phyloP scores from a whole-genome alignment of 2,329 filamentous ascomycete genomes.

The Apiospora hydei region DNA sequence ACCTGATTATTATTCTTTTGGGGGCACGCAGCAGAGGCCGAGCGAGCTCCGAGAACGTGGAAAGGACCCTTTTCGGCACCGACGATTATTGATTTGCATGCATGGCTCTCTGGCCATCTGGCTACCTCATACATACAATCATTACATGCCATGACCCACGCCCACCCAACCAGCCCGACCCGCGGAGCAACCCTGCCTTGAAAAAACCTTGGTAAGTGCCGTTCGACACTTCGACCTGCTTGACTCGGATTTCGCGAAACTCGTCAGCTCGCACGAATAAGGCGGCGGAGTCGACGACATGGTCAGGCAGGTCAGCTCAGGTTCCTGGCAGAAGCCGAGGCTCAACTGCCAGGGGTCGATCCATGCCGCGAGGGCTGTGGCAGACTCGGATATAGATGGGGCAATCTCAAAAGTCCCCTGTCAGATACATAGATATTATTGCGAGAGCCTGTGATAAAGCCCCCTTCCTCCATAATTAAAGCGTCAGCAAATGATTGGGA shows the following conservation, averaged over 20 bases:
- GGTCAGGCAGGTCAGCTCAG: neutral
- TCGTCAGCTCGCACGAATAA: conserved; percentile 18
- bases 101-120: neutral
- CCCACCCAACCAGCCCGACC: neutral
- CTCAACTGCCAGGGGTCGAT: neutral
- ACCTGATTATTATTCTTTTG: too few species aligned
- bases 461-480: neutral
- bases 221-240: neutral
- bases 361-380: neutral
- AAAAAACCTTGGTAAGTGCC: neutral
- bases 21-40: neutral
- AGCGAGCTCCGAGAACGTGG: conserved; percentile 4
- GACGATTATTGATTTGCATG: neutral
- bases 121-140: too few species aligned
- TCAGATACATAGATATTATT: conserved; percentile 7
- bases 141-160: neutral
- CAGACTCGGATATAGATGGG: conserved; percentile 20
- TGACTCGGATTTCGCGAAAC: conserved; percentile 1
- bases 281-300: conserved; percentile 9
- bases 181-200: neutral
- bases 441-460: neutral
- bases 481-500: neutral
- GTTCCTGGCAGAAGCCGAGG: conserved; percentile 3
- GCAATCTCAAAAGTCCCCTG: neutral
- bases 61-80: neutral